A percentile compares a stretch with the other conserved stretches of the same genome.
These are phyloP conservation scores for Lodderomyces theae DNA, from an alignment of 1,139 yeast genomes.

Conservation along the genomic window DNA sequence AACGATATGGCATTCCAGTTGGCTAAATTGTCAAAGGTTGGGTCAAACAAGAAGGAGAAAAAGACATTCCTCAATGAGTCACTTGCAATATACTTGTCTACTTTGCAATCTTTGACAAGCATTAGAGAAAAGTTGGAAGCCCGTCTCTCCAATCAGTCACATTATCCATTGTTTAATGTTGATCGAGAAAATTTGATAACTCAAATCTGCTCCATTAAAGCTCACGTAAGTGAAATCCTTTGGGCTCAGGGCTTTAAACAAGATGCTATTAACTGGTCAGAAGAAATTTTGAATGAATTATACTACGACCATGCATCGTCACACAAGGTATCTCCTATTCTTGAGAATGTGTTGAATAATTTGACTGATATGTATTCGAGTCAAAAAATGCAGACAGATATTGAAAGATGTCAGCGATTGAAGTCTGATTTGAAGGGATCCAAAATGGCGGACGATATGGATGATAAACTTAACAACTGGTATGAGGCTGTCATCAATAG, in stretches of 20 bases:
- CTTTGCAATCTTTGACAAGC: constrained; percentile 26
- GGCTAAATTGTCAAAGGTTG: constrained; percentile 22
- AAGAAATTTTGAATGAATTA: constrained; percentile 46
- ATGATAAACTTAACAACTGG: constrained; percentile 20
- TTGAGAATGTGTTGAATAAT: constrained; percentile 31
- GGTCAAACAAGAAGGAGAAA: constrained; percentile 15
- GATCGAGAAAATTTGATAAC: constrained; percentile 28
- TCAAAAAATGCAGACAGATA: constrained; percentile 24
- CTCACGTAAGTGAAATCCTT: constrained; percentile 62
- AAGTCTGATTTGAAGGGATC: constrained; percentile 14
- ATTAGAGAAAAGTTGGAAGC: constrained; percentile 22
- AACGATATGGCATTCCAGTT: constrained; percentile 35
- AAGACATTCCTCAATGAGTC: constrained; percentile 20
- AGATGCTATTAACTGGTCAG: constrained; percentile 64
- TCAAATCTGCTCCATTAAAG: constrained; percentile 40
- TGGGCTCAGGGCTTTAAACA: constrained; percentile 55
- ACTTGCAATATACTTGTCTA: constrained; percentile 39
- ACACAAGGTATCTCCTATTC: constrained; percentile 29
- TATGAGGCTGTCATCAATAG: constrained; percentile 34
- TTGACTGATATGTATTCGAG: constrained; percentile 32
- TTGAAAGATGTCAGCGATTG: constrained; percentile 29
- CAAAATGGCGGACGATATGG: not conserved
- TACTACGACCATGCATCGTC: constrained; percentile 31
- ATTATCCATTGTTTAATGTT: constrained; percentile 40
- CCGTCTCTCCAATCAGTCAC: constrained; percentile 24